Base-by-base conservation (phyloP, 768 basidiomycete species). In the Pulveroboletus sp. region DNA sequence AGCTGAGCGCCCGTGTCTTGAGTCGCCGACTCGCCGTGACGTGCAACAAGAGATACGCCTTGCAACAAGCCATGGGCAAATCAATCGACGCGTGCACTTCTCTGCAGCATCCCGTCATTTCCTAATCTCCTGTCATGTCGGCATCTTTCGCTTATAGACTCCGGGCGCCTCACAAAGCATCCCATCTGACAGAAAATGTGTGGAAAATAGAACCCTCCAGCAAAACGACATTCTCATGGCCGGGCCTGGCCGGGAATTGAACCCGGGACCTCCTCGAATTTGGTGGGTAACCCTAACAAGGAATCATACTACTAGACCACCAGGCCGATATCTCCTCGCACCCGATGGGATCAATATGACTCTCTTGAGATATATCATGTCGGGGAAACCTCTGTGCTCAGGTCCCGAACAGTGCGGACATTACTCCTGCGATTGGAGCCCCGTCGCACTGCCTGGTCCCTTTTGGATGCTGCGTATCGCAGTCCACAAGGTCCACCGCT, bases 241-340 rank as follows among this genome's bases (percentile, higher is more conserved):
- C 23, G 59, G 82, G 81, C 84, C 82, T 83, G 75, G 78, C 82
- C 79, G 83, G 83, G 84, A 85, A 85, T 86, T 85, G 84, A 87
- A 86, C 85, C 84, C 83, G 78, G 83, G 82, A 85, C 85, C 85
- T 86, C 84, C 84, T 84, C 82, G 68, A 60, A 23, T 52, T 35
- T 7, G 34, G 41, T 53, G 14, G n/a, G 9, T 23, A 50, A 49
- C 77, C 77, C 77, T 74, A 79, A 79, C 75, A 75, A 78, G 75
- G 78, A 78, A 78, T 80, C 78, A 78, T 79, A 76, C 78, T 74
- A 78, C 77, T 79, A 79, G 76, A 78, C 76, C 75, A 78, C 71
- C 74, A 77, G 75, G 77, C 76, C 76, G 50, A 48, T 33, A 24
- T 16, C 9, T 16, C 9, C 35, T 36, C 20, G 21, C 29, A n/a